Evolutionary conservation across 2,329 filamentous ascomycete genomes (phyloP), one percentile per base, ranked within the genome.

Genomic region (Penicillium polonicum): DNA sequence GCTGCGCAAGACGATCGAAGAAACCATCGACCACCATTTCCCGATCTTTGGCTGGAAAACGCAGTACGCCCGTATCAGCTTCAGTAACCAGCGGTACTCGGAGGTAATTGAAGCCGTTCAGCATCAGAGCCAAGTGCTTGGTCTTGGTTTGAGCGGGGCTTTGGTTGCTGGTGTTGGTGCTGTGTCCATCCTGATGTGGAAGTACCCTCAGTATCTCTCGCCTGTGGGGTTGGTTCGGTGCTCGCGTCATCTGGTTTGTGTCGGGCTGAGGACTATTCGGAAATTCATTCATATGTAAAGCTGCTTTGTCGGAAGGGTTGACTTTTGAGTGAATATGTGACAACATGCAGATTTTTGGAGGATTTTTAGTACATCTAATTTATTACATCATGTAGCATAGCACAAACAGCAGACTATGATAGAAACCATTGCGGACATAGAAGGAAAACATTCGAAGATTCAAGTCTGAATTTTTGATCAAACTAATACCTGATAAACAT

Each of bases 41-140:
- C 94, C 94, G 0, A 78, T 82, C 27, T 76, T 92, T 13, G 94
- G 93, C 0, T 97, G 93, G 87, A 86, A 88, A 70, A 99, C 94
- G 2, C 91, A 96, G 76, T 99, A 99, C 72, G 87, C 89, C 0
- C 84, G 93, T 21, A 88, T 99, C 9, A 96, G 92, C 65, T 99
- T 99, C 72, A 91, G 91, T 58, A 97, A 96, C 68, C 89, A 96
- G 76, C 80, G 90, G 21, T 99, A 99, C 74, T 90, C 89, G 0
- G 88, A 95, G 60, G 89, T 97, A 4, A 83, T 91, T 35, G 79
- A 78, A 39, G 84, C 83, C 63, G 91, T 88, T 56, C 83, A 88
- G 55, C 76, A 83, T 54, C 92, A 96, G 73, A 86, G 88, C 2
- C 78, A 77, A 60, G 73, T 89, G 5, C 75, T 92, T 33, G 74